A percentile compares a stretch with the other conserved stretches of the same genome.
phyloP scores from a whole-genome alignment of 306 rosid species.

The Biancaea sappan region DNA sequence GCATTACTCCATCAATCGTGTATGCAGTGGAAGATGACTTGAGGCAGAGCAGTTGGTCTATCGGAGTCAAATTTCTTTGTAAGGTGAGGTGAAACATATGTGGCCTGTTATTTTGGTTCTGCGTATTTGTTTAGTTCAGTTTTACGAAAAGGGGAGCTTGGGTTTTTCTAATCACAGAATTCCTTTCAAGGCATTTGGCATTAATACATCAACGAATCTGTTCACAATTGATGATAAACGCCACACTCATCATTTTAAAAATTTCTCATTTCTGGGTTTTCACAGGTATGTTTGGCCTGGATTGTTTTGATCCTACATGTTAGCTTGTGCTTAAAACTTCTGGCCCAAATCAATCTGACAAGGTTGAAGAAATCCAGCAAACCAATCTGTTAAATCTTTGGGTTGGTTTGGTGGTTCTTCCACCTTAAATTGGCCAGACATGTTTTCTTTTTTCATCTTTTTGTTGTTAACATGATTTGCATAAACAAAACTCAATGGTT shows the following conservation, averaged over 20 bases:
- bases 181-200: background rate
- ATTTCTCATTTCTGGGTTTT: background rate
- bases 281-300: background rate
- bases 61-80: conserved; percentile 41
- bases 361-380: background rate
- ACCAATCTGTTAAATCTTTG: background rate
- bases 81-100: conserved; percentile 40
- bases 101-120: background rate
- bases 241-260: background rate
- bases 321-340: background rate
- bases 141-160: background rate
- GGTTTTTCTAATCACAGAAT: conserved; percentile 1
- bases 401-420: background rate
- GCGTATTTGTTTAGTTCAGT: background rate
- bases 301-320: background rate
- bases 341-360: background rate
- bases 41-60: conserved; percentile 38
- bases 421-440: background rate
- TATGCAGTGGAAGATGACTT: conserved; percentile 88
- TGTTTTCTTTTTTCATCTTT: background rate
- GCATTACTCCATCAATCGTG: conserved; percentile 25
- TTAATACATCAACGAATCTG: background rate
- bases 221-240: background rate
- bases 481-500: background rate
- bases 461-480: conserved; percentile 1